Evolutionary conservation across 768 basidiomycete species (phyloP), one percentile per base, ranked within the genome.

Genomic region (Agrocybe praecox): DNA sequence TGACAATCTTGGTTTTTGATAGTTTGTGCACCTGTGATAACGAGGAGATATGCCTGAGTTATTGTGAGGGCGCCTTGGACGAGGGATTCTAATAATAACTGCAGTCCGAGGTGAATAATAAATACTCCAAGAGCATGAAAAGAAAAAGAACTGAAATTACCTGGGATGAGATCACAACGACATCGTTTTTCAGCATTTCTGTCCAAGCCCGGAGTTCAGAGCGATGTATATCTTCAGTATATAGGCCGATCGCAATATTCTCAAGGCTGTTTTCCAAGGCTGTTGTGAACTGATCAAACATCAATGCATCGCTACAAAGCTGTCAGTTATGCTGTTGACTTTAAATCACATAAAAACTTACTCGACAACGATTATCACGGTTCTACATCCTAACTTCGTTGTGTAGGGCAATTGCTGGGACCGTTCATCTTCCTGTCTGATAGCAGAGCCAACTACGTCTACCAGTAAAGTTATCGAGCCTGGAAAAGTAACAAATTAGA

Each of bases 51-150:
- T 23, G 81, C 54, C 60, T 84, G 79, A 8, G 74, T 69, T 49
- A 84, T 72, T 23, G 73, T 63, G 54, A 82, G 66, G 21, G 66
- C 65, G 21, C 76, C 76, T 45, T 62, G 65, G 6, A 64, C 47
- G 12, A 84, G 62, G 36, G 73, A 77, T 45, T 73, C 67, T 22
- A 79, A 70, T 24, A 84, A 64, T 23, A 72, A 61, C 81, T 83
- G 51, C 9, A 21, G 45, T 17, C 12, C 40, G 49, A 32, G 46
- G 44, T 33, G 47, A 45, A 49, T 33, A 46, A 50, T 42, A 55
- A 63, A 26, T 5, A 5, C 26, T 26, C 47, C 36, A 46, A 40
- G 15, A 29, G 10, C n/a, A 52, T 32, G 48, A 48, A 49, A 55
- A 24, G 45, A 60, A 49, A 55, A 24, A 46, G 60, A 34, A 49